Conservation (phyloP, 495 filamentous ascomycete genomes). For the Penicillium fimorum region DNA sequence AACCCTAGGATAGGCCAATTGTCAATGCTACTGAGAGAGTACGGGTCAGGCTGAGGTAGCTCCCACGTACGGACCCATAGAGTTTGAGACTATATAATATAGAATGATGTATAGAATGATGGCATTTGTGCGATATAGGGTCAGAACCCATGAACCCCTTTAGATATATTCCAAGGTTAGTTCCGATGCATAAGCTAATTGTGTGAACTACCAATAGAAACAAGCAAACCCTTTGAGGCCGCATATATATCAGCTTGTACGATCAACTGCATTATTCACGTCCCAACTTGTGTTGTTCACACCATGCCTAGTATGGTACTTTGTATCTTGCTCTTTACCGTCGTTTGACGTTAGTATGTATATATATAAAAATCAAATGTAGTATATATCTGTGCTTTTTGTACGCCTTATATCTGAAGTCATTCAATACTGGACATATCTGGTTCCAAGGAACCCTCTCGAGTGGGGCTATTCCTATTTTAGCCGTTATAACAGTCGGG, state of each 20-base stretch:
- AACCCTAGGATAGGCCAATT: constrained; percentile 3
- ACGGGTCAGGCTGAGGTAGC: constrained; percentile 9
- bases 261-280: background rate
- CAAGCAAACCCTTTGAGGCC: background rate
- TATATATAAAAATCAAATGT: background rate
- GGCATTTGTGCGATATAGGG: constrained; percentile 6
- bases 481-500: no score
- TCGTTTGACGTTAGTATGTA: background rate
- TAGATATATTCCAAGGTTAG: background rate
- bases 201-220: constrained; percentile 2
- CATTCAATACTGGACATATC: no score
- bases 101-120: background rate
- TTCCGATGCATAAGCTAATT: constrained; percentile 3
- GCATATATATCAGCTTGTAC: background rate
- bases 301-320: background rate
- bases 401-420: no score
- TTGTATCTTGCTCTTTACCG: background rate
- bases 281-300: background rate
- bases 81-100: background rate
- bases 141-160: background rate
- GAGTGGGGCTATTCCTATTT: no score
- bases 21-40: background rate
- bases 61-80: constrained; percentile 1
- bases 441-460: no score
- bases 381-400: no score